Evolutionary conservation across 306 rosid species (phyloP).

Genomic region (Hippophae gyantsensis): DNA sequence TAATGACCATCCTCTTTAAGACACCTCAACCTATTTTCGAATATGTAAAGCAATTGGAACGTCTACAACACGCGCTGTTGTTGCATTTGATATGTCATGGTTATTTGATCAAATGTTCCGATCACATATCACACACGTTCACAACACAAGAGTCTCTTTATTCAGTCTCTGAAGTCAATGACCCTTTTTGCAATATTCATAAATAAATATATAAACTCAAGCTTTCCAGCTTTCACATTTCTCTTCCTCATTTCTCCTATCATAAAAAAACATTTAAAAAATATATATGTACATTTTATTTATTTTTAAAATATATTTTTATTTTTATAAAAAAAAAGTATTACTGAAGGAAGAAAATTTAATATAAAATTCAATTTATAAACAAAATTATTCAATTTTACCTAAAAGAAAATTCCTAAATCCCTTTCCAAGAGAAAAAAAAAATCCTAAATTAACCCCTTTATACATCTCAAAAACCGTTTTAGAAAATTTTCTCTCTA

Average conservation of each 20-base stretch:
- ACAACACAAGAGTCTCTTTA: constrained; percentile 11
- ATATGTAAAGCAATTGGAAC: constrained; percentile 9
- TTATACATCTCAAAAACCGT: constrained; percentile 20
- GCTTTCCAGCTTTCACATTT: too few species aligned
- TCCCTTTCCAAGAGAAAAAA: background rate
- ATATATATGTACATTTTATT: background rate
- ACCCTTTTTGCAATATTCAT: background rate
- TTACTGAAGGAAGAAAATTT: too few species aligned
- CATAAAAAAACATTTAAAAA: background rate
- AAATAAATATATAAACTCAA: background rate
- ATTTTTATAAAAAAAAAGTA: too few species aligned
- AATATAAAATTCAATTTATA: too few species aligned
- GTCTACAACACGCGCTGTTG: constrained; percentile 28
- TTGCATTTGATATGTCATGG: constrained; percentile 15
- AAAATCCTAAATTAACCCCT: constrained; percentile 27
- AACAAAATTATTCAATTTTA: too few species aligned
- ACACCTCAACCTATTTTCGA: background rate
- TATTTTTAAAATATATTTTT: too few species aligned
- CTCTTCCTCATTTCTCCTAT: too few species aligned
- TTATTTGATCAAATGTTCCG: constrained; percentile 15
- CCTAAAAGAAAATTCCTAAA: too few species aligned
- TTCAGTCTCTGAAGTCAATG: constrained; percentile 52
- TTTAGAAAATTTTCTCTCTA: constrained; percentile 18
- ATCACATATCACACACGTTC: background rate
- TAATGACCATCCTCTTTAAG: background rate